Base-by-base conservation (phyloP, 208 protist genomes). In the Leishmania guyanensis region DNA sequence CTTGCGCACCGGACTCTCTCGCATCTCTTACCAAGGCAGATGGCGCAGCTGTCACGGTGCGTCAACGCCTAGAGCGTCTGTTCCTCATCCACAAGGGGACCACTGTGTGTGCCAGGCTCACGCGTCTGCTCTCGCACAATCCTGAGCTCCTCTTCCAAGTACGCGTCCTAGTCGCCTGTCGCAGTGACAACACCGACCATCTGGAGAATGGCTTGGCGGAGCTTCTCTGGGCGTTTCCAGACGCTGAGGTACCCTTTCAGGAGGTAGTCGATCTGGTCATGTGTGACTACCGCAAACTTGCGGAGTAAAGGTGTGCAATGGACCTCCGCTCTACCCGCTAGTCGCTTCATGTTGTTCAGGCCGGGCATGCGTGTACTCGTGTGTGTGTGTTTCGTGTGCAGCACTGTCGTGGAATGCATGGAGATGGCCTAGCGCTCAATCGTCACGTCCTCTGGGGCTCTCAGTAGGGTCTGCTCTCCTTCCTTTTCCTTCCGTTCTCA, bases 91-190 rank as follows among this genome's bases (percentile, higher is more conserved):
- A 72, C 26, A 17, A 80, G 56, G 70, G 66, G 22, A 17, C n/a
- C 66, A 22, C 20, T 54, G 50, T 48, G 51, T 65, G n/a, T 16
- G 77, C 77, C 36, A 68, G 51, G 8, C 77, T 80, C 48, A 36
- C 68, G 46, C 66, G 65, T 43, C n/a, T 80, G 22, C 64, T 86
- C 20, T 66, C 54, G 9, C 60, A 79, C 65, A 53, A 82, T 62
- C 3, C 29, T 0, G 74, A 75, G 73, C 78, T 86, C 39, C 74
- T 75, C 20, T 78, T 80, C 26, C 82, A 77, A 58, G 29, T 86
- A 5, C 78, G 82, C 10, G 82, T 86, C 29, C 71, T 82, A 3
- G 73, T 86, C 9, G 82, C 82, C 39, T 86, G 68, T 48, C 56
- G 72, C 82, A 64, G 74, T 50, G n/a, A 62, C 62, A 75, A 78